Conservation (phyloP, 441 rosid genomes). For the Mallotus repandus region DNA sequence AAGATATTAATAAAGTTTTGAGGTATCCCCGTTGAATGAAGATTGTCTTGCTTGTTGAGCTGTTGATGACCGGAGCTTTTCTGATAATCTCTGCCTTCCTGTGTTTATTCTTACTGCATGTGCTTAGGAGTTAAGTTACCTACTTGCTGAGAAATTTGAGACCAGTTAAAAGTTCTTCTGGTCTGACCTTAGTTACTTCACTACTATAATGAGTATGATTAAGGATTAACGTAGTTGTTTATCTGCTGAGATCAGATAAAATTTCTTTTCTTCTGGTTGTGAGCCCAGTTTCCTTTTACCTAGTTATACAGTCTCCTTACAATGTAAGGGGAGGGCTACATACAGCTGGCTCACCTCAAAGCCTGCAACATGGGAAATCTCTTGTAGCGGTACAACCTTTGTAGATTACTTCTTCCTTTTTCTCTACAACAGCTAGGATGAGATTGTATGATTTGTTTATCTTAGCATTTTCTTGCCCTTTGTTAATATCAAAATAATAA, state of each 20-base stretch:
- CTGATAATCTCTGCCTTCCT: background rate
- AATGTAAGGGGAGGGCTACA: background rate
- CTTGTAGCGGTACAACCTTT: background rate
- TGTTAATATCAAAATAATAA: background rate
- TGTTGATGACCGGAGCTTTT: background rate
- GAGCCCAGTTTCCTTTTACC: background rate
- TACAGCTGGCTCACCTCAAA: background rate
- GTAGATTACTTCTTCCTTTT: background rate
- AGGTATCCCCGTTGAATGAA: slow-evolving; percentile 42
- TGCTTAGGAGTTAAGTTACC: background rate
- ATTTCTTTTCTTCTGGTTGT: background rate
- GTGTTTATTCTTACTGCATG: background rate
- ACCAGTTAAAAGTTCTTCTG: background rate
- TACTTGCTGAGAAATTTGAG: background rate
- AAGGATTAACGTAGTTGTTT: background rate
- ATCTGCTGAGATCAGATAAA: background rate
- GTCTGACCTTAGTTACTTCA: background rate
- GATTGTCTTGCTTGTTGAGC: slow-evolving; percentile 1
- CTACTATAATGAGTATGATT: background rate
- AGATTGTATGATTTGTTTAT: background rate
- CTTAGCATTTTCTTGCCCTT: background rate
- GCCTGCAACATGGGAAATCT: background rate
- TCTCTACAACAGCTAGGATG: background rate
- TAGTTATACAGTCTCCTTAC: background rate
- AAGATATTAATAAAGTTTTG: slow-evolving; percentile 94